phyloP scores from a whole-genome alignment of 2,329 filamentous ascomycete species.

The Aspergillus oerlinghausenensis region DNA sequence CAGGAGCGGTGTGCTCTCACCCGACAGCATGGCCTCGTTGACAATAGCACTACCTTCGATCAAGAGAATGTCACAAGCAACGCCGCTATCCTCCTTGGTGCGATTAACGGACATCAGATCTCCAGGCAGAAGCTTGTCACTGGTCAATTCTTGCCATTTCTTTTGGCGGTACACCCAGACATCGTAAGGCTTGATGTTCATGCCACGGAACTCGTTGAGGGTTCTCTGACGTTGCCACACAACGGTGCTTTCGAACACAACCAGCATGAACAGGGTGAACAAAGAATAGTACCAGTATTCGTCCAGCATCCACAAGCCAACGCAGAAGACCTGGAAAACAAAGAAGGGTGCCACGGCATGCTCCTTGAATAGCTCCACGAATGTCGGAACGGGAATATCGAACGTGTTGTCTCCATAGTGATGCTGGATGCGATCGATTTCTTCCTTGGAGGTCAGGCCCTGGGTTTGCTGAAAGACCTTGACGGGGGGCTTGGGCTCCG shows the following conservation, averaged over 20 bases:
- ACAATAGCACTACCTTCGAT: constrained; percentile 95
- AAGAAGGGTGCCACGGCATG: constrained; percentile 99
- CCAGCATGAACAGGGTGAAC: constrained; percentile 97
- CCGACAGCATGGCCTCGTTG: constrained; percentile 98
- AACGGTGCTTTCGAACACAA: constrained; percentile 95
- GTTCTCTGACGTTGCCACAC: constrained; percentile 98
- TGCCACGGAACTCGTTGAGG: constrained; percentile 91
- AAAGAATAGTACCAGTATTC: constrained; percentile 99
- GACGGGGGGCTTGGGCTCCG: constrained; percentile 75
- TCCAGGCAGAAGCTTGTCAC: constrained; percentile 86
- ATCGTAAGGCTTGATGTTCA: constrained; percentile 99
- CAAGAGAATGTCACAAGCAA: constrained; percentile 94
- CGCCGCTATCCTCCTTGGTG: constrained; percentile 94
- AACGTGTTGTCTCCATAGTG: constrained; percentile 96
- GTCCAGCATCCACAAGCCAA: constrained; percentile 96
- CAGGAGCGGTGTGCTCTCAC: constrained; percentile 91
- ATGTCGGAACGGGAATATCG: constrained; percentile 94
- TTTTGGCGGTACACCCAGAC: constrained; percentile 84
- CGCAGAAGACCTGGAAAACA: constrained; percentile 98
- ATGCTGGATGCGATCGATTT: constrained; percentile 75
- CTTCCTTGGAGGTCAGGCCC: constrained; percentile 68
- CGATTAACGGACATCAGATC: constrained; percentile 88
- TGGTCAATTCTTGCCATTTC: constrained; percentile 83
- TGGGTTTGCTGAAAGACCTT: constrained; percentile 72
- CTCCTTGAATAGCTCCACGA: constrained; percentile 93